These are phyloP conservation scores for Anthoceros angustus DNA, from an alignment of 225 moss, liverwort and hornwort species.

Conservation along the genomic window DNA sequence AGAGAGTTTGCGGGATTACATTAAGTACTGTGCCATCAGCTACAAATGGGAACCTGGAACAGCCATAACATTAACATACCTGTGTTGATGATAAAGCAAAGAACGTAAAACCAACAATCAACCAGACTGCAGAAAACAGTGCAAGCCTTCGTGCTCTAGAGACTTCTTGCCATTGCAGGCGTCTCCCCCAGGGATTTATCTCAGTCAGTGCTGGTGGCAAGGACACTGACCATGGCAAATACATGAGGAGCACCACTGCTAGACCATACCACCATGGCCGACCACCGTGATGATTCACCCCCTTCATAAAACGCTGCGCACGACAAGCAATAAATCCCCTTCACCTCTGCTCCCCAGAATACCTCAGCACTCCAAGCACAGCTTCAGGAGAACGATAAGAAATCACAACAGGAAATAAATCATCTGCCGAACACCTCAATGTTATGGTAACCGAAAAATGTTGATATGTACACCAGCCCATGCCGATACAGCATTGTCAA, in stretches of 20 bases:
- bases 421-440: slow-evolving; percentile 40
- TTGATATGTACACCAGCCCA: slow-evolving; percentile 25
- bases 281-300: slow-evolving; percentile 36
- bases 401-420: neutral
- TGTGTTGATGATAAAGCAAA: slow-evolving; percentile 42
- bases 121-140: slow-evolving; percentile 41
- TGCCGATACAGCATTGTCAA: slow-evolving; percentile 34
- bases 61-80: slow-evolving; percentile 17
- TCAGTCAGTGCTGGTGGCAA: slow-evolving; percentile 30
- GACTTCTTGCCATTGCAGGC: slow-evolving; percentile 16
- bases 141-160: slow-evolving; percentile 27
- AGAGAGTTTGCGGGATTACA: neutral
- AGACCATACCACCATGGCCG: slow-evolving; percentile 57
- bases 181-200: slow-evolving; percentile 22
- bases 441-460: slow-evolving; percentile 38
- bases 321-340: neutral
- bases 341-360: neutral
- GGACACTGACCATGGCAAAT: slow-evolving; percentile 59
- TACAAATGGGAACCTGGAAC: slow-evolving; percentile 3
- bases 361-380: neutral
- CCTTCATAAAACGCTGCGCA: slow-evolving; percentile 31
- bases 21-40: neutral
- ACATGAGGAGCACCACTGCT: slow-evolving; percentile 36
- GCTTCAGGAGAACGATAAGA: neutral
- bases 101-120: slow-evolving; percentile 31